Conservation (phyloP, 2,329 filamentous ascomycete species). For the Fusarium zealandicum region DNA sequence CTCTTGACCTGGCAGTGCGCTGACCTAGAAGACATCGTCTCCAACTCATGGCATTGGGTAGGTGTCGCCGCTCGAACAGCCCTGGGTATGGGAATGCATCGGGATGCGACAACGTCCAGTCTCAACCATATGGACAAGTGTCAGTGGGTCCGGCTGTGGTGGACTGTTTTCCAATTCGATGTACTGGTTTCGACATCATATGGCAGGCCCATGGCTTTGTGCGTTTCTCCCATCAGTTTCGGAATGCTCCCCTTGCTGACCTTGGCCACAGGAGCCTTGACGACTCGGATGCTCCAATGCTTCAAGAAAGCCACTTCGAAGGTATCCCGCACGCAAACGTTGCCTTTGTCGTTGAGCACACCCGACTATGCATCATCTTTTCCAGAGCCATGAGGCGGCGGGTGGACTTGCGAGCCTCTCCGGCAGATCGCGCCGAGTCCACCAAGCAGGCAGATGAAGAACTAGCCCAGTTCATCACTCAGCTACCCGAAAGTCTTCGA, state of each 20-base stretch:
- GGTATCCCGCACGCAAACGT: slow-evolving; percentile 49
- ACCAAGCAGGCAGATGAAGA: slow-evolving; percentile 43
- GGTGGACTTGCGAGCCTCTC: slow-evolving; percentile 36
- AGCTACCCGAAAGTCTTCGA: slow-evolving; percentile 41
- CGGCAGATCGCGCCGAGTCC: slow-evolving; percentile 38
- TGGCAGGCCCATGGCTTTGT: slow-evolving; percentile 60
- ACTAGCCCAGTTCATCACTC: slow-evolving; percentile 43
- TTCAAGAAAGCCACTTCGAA: slow-evolving; percentile 55
- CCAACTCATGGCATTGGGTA: slow-evolving; percentile 61
- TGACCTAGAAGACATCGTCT: slow-evolving; percentile 60
- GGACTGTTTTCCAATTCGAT: slow-evolving; percentile 51
- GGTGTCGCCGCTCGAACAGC: slow-evolving; percentile 60
- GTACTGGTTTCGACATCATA: slow-evolving; percentile 49
- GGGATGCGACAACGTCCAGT: slow-evolving; percentile 43
- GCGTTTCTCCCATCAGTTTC: slow-evolving; percentile 16
- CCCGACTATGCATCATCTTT: slow-evolving; percentile 58
- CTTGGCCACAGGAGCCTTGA: slow-evolving; percentile 50
- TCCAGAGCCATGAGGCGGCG: slow-evolving; percentile 46
- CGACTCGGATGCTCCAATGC: slow-evolving; percentile 57
- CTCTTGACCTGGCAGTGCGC: slow-evolving; percentile 64
- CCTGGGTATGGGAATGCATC: slow-evolving; percentile 61
- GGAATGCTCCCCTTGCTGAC: neutral
- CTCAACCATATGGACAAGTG: slow-evolving; percentile 45
- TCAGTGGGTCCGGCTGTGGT: slow-evolving; percentile 51
- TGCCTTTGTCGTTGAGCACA: slow-evolving; percentile 56